Evolutionary conservation across 805 yeast species (phyloP).

Genomic region (Tetrapisispora pingtungensis): DNA sequence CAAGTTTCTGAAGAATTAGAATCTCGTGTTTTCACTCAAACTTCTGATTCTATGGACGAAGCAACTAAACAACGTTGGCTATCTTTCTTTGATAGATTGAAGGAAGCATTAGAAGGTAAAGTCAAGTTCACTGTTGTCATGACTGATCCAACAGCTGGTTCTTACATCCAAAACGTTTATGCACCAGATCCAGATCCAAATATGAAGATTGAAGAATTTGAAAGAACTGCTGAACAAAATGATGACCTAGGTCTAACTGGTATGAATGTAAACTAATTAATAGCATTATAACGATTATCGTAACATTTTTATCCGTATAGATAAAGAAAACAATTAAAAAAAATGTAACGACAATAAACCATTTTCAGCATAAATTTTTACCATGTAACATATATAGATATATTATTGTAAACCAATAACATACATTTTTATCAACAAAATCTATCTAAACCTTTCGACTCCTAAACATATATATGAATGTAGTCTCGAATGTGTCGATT

Average conservation of each 20-base stretch:
- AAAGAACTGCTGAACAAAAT: slow-evolving; percentile 80
- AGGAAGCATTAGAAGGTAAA: slow-evolving; percentile 74
- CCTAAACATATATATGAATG: no score
- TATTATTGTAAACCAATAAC: no score
- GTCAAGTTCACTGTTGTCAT: slow-evolving; percentile 71
- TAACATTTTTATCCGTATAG: neutral
- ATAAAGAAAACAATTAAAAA: no score
- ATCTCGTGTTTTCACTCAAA: slow-evolving; percentile 69
- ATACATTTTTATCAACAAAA: no score
- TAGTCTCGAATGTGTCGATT: no score
- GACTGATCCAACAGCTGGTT: slow-evolving; percentile 93
- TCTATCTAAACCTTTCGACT: no score
- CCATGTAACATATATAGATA: no score
- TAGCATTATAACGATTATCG: neutral
- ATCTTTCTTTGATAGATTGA: slow-evolving; percentile 59
- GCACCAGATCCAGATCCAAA: slow-evolving; percentile 98
- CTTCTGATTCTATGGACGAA: slow-evolving; percentile 85
- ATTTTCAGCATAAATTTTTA: no score
- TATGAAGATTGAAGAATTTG: slow-evolving; percentile 83
- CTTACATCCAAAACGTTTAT: slow-evolving; percentile 94
- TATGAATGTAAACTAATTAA: slow-evolving; percentile 22
- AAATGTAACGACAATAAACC: no score
- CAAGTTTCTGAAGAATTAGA: slow-evolving; percentile 89
- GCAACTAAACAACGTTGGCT: slow-evolving; percentile 77
- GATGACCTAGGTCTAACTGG: slow-evolving; percentile 77